Evolutionary conservation across 306 rosid genomes (phyloP), one percentile per base, ranked within the genome.

Genomic region (Quercus dentata): DNA sequence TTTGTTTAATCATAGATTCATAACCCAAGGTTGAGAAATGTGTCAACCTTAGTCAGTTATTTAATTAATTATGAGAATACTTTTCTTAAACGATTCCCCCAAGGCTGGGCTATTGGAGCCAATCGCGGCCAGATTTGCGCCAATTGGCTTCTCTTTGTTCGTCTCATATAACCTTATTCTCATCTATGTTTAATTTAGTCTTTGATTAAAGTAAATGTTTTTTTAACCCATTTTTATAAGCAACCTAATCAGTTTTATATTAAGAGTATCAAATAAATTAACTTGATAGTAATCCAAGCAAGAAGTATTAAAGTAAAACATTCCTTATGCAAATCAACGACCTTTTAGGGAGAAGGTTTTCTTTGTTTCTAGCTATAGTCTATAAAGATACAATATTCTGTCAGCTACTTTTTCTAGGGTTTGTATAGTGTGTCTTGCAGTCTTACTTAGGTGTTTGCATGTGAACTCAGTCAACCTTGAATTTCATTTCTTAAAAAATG

Each of bases 61-160:
- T 3, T 49, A 41, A 41, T 41, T 41, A 7, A 41, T 41, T 41
- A 7, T 41, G 46, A 41, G 54, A 10, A 13, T 49, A 20, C 14
- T 23, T 59, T 59, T 9, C 27, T 20, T 58, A 59, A 23, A 59
- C 33, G 14, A 23, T 23, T 59, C 54, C 30, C 52, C 44, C 44
- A 1, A 49, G 59, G 28, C 25, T 25, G 57, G 75, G 23, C 18
- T 0, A n/a, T 18, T 20, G 25, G 80, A 65, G 74, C 17, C 15
- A 65, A 77, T 67, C 56, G 31, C 56, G 64, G 74, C 80, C 49
- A 67, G 74, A 77, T 77, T 51, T 52, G 35, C 41, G 74, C 6
- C 74, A 52, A 5, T 38, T 64, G 13, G 61, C 46, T 51, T 49
- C 17, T 11, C 54, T 49, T 49, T 49, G 54, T 49, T 12, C 17